These are phyloP conservation scores for Suhomyces anneliseae DNA, from an alignment of 1,139 yeast genomes.

Conservation along the genomic window DNA sequence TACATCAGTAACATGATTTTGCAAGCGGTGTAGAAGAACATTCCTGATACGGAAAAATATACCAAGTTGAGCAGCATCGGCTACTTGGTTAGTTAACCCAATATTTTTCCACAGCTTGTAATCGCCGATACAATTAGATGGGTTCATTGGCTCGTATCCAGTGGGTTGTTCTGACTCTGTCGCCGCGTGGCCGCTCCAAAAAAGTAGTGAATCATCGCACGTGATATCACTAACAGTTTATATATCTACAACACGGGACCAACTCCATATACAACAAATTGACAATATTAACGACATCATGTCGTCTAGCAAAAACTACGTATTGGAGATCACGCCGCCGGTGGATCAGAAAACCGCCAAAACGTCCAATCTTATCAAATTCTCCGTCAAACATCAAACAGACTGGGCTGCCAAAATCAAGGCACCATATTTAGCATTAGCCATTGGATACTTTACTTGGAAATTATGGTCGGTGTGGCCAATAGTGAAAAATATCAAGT, in stretches of 20 bases:
- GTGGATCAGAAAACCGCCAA: slow-evolving; percentile 6
- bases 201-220: slow-evolving; percentile 4
- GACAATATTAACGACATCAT: slow-evolving; percentile 13
- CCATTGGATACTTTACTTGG: slow-evolving; percentile 1
- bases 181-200: no score
- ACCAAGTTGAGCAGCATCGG: no score
- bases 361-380: slow-evolving; percentile 19
- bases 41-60: no score
- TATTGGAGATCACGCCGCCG: slow-evolving; percentile 29
- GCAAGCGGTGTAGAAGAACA: no score
- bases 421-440: slow-evolving; percentile 1
- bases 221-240: slow-evolving; percentile 4
- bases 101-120: no score
- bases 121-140: no score
- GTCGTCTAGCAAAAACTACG: slow-evolving; percentile 35
- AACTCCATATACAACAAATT: neutral
- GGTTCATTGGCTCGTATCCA: no score
- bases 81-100: no score
- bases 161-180: no score
- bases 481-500: neutral
- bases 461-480: neutral
- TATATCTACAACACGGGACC: neutral
- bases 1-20: no score
- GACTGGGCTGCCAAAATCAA: neutral
- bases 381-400: slow-evolving; percentile 17